Percentiles rank a stretch among this genome's conserved stretches.
phyloP scores from a whole-genome alignment of 768 basidiomycete species.

The Neoboletus brunneissimus region DNA sequence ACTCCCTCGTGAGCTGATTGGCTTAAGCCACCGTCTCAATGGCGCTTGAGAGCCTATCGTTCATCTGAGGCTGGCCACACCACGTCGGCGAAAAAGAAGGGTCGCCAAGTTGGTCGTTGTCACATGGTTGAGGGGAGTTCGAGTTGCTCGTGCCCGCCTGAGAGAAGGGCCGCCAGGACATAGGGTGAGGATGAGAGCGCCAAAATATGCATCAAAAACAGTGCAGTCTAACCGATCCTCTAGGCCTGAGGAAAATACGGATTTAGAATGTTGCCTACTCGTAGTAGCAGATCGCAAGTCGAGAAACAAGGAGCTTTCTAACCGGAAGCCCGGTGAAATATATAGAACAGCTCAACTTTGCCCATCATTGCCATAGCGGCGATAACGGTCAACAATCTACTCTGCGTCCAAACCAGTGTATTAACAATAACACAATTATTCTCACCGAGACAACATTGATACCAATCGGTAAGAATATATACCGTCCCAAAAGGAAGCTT shows the following conservation, averaged over 20 bases:
- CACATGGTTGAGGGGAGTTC: no score
- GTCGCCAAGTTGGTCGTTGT: no score
- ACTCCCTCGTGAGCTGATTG: background rate
- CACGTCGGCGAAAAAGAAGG: no score
- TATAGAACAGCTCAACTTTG: background rate
- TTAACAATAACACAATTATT: background rate
- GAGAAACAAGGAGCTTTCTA: background rate
- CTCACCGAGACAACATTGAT: background rate
- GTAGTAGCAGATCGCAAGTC: background rate
- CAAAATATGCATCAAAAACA: no score
- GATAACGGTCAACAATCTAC: background rate
- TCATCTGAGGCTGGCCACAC: no score
- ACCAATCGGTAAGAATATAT: background rate
- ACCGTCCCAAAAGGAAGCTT: background rate
- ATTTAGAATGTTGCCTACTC: background rate
- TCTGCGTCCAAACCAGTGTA: background rate
- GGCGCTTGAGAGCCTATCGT: no score
- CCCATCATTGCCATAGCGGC: background rate
- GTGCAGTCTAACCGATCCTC: no score
- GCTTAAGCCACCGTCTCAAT: background rate
- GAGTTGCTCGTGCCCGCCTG: no score
- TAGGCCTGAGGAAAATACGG: no score
- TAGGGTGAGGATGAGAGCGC: no score
- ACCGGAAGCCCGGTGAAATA: background rate
- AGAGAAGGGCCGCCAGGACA: no score